A percentile compares a stretch with the other conserved stretches of the same genome.
These are phyloP conservation scores for Cystobasidium tubakii DNA, from an alignment of 768 basidiomycete species.

Conservation along the genomic window DNA sequence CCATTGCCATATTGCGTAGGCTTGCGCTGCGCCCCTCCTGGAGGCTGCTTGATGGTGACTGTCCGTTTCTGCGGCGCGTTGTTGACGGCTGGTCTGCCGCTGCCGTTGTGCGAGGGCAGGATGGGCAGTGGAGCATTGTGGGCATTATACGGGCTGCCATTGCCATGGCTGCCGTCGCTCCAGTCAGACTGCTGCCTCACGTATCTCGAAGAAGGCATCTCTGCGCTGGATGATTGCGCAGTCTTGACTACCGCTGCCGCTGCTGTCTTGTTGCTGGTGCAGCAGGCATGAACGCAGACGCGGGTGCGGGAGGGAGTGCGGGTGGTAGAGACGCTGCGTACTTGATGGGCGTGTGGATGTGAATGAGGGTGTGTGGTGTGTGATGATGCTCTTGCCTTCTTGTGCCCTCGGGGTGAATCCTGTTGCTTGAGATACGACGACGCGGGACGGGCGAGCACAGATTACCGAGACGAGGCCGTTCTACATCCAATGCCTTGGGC, in stretches of 20 bases:
- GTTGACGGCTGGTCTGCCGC: constrained; percentile 7
- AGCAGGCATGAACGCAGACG: neutral
- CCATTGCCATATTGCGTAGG: neutral
- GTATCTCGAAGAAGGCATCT: constrained; percentile 8
- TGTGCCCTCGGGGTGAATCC: too few species aligned
- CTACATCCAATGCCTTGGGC: too few species aligned
- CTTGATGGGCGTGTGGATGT: neutral
- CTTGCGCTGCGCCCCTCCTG: neutral
- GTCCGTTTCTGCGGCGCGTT: neutral
- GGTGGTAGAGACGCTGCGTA: neutral
- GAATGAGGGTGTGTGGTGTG: neutral
- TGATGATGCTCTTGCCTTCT: too few species aligned
- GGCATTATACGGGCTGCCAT: too few species aligned
- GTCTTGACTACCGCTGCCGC: neutral
- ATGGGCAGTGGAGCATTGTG: neutral
- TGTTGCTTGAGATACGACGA: too few species aligned
- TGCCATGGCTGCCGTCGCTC: constrained; percentile 19
- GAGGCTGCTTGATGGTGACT: constrained; percentile 6
- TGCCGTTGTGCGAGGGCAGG: constrained; percentile 8
- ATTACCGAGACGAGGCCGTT: too few species aligned
- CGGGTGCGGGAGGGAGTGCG: neutral
- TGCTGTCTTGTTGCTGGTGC: neutral
- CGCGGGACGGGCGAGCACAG: too few species aligned
- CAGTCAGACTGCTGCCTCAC: constrained; percentile 23
- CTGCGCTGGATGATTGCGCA: neutral